These are phyloP conservation scores for Aechmea fasciata DNA, from an alignment of 176 grass and related monocot genomes.

Conservation along the genomic window DNA sequence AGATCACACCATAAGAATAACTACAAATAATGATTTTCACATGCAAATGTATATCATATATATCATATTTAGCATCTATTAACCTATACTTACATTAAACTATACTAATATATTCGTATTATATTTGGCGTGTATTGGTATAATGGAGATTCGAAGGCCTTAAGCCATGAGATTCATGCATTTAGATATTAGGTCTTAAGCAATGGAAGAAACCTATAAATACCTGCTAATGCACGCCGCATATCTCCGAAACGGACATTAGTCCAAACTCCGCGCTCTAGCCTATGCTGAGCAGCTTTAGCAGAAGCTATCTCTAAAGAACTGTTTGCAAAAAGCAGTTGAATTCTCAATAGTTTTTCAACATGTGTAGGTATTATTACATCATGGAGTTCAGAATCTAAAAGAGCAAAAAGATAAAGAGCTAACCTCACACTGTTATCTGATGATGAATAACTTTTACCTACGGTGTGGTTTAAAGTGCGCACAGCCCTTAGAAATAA, in stretches of 20 bases:
- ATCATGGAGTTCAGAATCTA: no score
- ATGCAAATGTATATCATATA: no score
- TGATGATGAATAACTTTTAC: constrained; percentile 27
- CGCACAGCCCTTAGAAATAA: constrained; percentile 74
- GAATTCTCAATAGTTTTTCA: constrained; percentile 5
- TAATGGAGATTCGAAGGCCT: no score
- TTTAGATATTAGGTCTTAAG: neutral
- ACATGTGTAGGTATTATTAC: no score
- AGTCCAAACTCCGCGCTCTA: constrained; percentile 80
- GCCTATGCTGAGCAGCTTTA: constrained; percentile 33
- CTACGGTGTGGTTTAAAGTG: constrained; percentile 38
- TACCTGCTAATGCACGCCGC: constrained; percentile 82
- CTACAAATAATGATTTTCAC: no score
- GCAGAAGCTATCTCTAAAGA: no score
- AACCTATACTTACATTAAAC: no score
- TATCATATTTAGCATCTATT: no score
- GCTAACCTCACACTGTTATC: constrained; percentile 50
- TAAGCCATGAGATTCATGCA: no score
- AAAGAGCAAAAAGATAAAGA: neutral
- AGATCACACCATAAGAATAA: no score
- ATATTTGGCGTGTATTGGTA: no score
- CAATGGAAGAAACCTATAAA: neutral
- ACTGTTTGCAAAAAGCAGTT: constrained; percentile 12
- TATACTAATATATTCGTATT: no score
- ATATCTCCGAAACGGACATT: constrained; percentile 82